Evolutionary conservation across 2,329 filamentous ascomycete genomes (phyloP).

Genomic region (Thelonectria olida): DNA sequence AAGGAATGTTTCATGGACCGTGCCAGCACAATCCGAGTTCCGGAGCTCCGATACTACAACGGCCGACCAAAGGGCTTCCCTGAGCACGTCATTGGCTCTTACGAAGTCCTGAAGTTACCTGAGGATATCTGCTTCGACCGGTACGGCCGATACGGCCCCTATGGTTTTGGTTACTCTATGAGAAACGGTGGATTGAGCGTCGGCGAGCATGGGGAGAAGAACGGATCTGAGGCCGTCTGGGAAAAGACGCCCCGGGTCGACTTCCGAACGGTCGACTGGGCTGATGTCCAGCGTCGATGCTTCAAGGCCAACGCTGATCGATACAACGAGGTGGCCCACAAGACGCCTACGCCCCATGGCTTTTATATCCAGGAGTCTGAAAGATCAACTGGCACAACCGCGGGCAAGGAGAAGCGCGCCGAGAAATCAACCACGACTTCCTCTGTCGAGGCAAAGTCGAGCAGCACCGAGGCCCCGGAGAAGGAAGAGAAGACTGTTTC

Average conservation of each 20-base stretch:
- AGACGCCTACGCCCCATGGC: constrained; percentile 54
- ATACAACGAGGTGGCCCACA: constrained; percentile 63
- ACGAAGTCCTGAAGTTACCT: constrained; percentile 79
- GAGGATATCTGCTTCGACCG: constrained; percentile 94
- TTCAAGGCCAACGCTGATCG: constrained; percentile 74
- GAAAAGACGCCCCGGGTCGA: constrained; percentile 75
- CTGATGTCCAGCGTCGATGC: constrained; percentile 78
- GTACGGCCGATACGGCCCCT: constrained; percentile 87
- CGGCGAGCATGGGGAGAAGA: constrained; percentile 84
- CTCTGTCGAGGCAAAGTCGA: constrained; percentile 8
- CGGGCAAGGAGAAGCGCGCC: constrained; percentile 27
- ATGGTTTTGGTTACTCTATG: constrained; percentile 86
- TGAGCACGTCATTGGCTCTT: constrained; percentile 85
- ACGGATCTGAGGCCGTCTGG: constrained; percentile 86
- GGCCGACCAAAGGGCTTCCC: constrained; percentile 88
- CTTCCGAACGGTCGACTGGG: constrained; percentile 82
- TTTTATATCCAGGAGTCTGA: constrained; percentile 58
- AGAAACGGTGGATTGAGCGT: constrained; percentile 83
- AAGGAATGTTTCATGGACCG: constrained; percentile 83
- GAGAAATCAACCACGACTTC: constrained; percentile 23
- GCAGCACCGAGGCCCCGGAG: constrained; percentile 19
- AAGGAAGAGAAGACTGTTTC: constrained; percentile 4
- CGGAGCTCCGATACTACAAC: constrained; percentile 75
- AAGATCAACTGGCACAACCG: constrained; percentile 12
- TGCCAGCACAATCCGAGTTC: constrained; percentile 71